Base-by-base conservation (phyloP, 331 rosid genomes). In the Acacia concinna region DNA sequence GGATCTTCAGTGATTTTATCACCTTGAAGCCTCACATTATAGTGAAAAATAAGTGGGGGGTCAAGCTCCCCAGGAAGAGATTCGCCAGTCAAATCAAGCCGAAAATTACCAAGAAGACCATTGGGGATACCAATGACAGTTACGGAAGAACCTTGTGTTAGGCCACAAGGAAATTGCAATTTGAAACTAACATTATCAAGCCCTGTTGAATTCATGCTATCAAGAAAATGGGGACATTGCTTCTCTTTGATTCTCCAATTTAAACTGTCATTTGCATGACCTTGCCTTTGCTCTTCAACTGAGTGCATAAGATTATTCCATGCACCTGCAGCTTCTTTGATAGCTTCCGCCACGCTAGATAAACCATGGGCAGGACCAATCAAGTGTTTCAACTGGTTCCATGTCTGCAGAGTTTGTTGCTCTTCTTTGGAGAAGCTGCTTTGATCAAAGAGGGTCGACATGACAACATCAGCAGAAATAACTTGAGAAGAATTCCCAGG, bases 51-150 rank as follows among this genome's bases (percentile, higher is more conserved):
- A 60, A 90, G 72, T 27, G 99, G 98, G 64, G 99, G 94, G 38
- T 96, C 91, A 17, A 96, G 98, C 85, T 96, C 99, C 88, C 98
- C 99, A 8, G 98, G 99, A 79, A 96, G 92, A 75, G 94, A 86
- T 81, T 91, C 99, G 71, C 96, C 99, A 14, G 94, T 89, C 84
- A 96, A 80, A 68, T 96, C 98, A 13, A 96, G 85, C 86, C 89
- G 91, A 81, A 96, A 96, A 84, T 88, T 83, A 14, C 98, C 99
- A 63, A 96, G 90, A 74, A 96, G 79, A 77, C 99, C 99, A 84
- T 89, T 84, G 56, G 99, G 99, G 84, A 85, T 73, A 30, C 94
- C 99, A 47, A 96, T 90, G 80, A 96, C 40, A 52, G 97, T 86
- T 80, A 96, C 84, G 60, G 99, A 86, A 83, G 99, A 93, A 79